phyloP scores from a whole-genome alignment of 2,329 filamentous ascomycete genomes.

The Fusarium lateritium region DNA sequence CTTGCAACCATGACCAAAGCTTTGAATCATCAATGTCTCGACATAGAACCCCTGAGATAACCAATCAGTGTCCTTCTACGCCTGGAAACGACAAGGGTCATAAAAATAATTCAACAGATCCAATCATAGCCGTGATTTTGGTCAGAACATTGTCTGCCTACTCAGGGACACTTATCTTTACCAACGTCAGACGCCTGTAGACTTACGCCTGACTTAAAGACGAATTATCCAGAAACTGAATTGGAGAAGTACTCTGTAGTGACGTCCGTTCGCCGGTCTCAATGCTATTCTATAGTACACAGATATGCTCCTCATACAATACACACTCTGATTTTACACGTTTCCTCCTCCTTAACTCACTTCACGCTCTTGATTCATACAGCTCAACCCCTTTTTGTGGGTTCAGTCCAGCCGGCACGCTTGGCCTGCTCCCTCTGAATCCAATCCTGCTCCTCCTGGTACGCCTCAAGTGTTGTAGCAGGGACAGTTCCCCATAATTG shows the following conservation, averaged over 20 bases:
- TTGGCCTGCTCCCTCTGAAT: constrained; percentile 54
- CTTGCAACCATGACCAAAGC: not conserved
- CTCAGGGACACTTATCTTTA: too few relatives aligned
- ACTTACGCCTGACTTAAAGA: constrained; percentile 5
- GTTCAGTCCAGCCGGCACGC: constrained; percentile 52
- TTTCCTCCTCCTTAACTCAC: constrained; percentile 11
- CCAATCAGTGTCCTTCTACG: too few relatives aligned
- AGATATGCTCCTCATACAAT: constrained; percentile 50
- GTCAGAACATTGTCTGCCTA: too few relatives aligned
- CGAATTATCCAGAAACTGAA: constrained; percentile 30
- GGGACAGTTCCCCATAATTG: constrained; percentile 75
- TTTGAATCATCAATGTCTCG: too few relatives aligned
- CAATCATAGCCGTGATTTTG: too few relatives aligned
- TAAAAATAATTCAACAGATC: too few relatives aligned
- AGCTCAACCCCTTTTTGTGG: constrained; percentile 27
- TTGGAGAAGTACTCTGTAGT: constrained; percentile 44
- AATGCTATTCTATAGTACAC: constrained; percentile 51
- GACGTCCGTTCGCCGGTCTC: constrained; percentile 41
- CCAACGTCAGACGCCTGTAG: not conserved
- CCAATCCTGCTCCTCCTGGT: constrained; percentile 54
- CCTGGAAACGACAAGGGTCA: too few relatives aligned
- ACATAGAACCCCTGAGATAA: too few relatives aligned
- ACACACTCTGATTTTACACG: constrained; percentile 47
- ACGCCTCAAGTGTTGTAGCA: constrained; percentile 65
- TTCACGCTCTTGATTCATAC: not conserved